A percentile compares a stretch with the other conserved stretches of the same genome.
These are phyloP conservation scores for Thalassiosira ordinaria DNA, from an alignment of 352 stramenopile species.

Conservation along the genomic window DNA sequence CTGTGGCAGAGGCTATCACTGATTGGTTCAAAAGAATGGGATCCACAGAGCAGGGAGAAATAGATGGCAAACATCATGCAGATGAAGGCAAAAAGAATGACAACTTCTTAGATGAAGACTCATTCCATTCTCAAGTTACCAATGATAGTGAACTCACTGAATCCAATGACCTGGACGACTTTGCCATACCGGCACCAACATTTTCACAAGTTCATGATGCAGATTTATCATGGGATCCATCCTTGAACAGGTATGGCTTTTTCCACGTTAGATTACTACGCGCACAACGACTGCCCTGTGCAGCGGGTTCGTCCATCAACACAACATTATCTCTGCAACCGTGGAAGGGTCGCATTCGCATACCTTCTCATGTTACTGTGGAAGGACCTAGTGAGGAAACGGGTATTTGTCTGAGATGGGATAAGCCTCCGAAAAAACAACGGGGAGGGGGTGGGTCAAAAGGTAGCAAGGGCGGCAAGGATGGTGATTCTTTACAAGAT, in stretches of 20 bases:
- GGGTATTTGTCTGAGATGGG: constrained; percentile 76
- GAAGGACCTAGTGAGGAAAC: constrained; percentile 38
- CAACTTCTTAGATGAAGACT: constrained; percentile 31
- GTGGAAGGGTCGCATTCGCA: constrained; percentile 78
- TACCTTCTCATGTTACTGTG: constrained; percentile 42
- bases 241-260: constrained; percentile 76
- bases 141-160: constrained; percentile 52
- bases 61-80: neutral
- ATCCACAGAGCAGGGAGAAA: constrained; percentile 10
- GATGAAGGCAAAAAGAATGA: constrained; percentile 20
- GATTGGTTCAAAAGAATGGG: constrained; percentile 34
- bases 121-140: constrained; percentile 56
- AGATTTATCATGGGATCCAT: constrained; percentile 54
- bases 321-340: constrained; percentile 69
- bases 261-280: constrained; percentile 77
- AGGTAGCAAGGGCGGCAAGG: constrained; percentile 17
- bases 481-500: constrained; percentile 31
- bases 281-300: constrained; percentile 74
- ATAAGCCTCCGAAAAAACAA: constrained; percentile 36
- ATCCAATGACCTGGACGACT: constrained; percentile 41
- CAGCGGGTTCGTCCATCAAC: constrained; percentile 62
- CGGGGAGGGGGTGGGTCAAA: constrained; percentile 12
- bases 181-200: constrained; percentile 38
- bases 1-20: constrained; percentile 27
- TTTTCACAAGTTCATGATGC: constrained; percentile 8